A percentile compares a stretch with the other conserved stretches of the same genome.
Evolutionary conservation across 768 basidiomycete genomes (phyloP).

Genomic region (Amanita muscaria): DNA sequence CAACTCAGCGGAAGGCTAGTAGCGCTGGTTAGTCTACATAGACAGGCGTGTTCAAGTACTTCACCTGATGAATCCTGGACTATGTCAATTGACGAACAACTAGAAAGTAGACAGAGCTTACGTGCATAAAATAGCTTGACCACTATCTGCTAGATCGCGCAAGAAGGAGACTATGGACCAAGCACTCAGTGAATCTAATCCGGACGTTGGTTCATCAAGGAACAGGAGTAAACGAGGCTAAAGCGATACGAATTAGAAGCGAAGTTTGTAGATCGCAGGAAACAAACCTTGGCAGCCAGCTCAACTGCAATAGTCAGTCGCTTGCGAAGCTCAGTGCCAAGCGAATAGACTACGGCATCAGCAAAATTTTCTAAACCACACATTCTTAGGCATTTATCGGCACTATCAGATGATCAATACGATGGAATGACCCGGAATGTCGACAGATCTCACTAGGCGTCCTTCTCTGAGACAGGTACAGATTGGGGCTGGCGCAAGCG

Average conservation of each 20-base stretch:
- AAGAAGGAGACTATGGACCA: conserved; percentile 78
- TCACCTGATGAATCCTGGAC: conserved; percentile 35
- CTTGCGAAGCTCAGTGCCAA: conserved; percentile 68
- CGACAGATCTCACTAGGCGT: conserved; percentile 53
- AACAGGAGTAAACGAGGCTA: conserved; percentile 76
- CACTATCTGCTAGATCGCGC: conserved; percentile 65
- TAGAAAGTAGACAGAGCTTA: conserved; percentile 22
- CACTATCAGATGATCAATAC: conserved; percentile 20
- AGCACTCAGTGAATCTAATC: conserved; percentile 80
- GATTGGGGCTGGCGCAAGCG: conserved; percentile 64
- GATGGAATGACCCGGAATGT: conserved; percentile 4
- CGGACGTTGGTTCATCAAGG: conserved; percentile 85
- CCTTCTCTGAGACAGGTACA: conserved; percentile 61
- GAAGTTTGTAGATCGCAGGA: neutral
- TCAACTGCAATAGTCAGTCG: conserved; percentile 84
- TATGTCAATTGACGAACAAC: neutral
- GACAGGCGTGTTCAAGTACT: neutral
- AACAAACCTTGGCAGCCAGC: conserved; percentile 71
- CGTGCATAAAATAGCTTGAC: conserved; percentile 90
- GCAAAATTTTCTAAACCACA: conserved; percentile 55
- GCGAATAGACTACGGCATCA: conserved; percentile 57
- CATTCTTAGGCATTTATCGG: conserved; percentile 45
- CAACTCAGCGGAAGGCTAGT: conserved; percentile 74
- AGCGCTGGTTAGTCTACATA: conserved; percentile 18
- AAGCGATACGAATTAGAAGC: conserved; percentile 11